A percentile compares a stretch with the other conserved stretches of the same genome.
Conservation (phyloP, 768 basidiomycete genomes). For the Boletus fagicola region DNA sequence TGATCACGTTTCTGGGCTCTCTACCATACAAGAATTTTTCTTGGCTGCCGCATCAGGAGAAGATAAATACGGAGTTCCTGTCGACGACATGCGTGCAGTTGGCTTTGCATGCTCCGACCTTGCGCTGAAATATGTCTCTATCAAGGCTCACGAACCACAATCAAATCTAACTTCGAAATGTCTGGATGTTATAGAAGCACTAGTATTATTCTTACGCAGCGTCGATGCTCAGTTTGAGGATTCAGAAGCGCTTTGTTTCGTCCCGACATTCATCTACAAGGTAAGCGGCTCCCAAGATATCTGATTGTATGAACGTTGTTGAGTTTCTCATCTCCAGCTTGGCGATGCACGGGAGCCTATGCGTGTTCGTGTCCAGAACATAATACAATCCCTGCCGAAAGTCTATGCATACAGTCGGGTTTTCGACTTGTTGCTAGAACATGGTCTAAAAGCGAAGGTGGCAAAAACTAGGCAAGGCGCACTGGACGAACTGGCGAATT, state of each 20-base stretch:
- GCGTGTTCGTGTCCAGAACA: conserved; percentile 73
- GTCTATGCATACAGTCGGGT: conserved; percentile 93
- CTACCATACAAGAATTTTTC: conserved; percentile 74
- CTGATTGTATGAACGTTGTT: background rate
- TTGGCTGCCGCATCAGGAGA: conserved; percentile 53
- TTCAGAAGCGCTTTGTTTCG: conserved; percentile 80
- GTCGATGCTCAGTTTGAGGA: conserved; percentile 80
- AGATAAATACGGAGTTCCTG: conserved; percentile 45
- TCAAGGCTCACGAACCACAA: conserved; percentile 87
- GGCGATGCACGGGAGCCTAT: conserved; percentile 89
- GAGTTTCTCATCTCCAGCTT: conserved; percentile 50
- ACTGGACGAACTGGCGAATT: conserved; percentile 73
- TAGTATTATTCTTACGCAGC: conserved; percentile 71
- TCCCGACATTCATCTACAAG: conserved; percentile 88
- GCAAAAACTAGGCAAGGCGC: conserved; percentile 88
- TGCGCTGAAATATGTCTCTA: conserved; percentile 88
- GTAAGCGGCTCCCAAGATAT: conserved; percentile 38
- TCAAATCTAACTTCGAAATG: conserved; percentile 87
- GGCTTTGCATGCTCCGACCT: conserved; percentile 89
- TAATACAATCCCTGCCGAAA: conserved; percentile 82
- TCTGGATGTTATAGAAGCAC: conserved; percentile 79
- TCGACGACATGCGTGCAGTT: conserved; percentile 54
- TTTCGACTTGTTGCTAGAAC: conserved; percentile 82
- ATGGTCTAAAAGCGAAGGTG: conserved; percentile 87
- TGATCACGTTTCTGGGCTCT: conserved; percentile 81